Evolutionary conservation across 371 early-diverging fungal species (phyloP), one percentile per base, ranked within the genome.

Genomic region (Coemansia sp.): DNA sequence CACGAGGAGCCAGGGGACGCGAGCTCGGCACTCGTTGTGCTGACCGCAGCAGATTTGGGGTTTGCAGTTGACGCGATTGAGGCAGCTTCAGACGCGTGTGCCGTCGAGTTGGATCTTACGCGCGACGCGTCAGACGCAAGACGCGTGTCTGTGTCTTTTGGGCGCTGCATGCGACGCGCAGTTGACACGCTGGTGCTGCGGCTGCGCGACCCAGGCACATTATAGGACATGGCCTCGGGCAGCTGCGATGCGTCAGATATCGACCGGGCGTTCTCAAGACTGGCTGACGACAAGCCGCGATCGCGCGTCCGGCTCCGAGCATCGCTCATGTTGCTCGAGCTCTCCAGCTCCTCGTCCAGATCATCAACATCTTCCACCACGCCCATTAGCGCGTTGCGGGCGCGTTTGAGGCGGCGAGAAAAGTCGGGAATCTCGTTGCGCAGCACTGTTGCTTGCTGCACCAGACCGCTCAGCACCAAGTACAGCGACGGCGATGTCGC

Each of bases 311-410:
- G 11, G 16, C 59, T 39, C 21, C 62, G 42, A 48, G 58, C 54
- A 18, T 40, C 45, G 26, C 56, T 34, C 21, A 27, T 37, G 34
- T 24, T 4, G 31, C 34, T 26, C 21, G 56, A 45, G 63, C 61
- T 54, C 57, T 80, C 80, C 10, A 80, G 65, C 55, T 80, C 80
- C 34, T 65, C 68, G 26, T 69, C 72, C 53, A 80, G 67, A 18
- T 75, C 80, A 52, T 70, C 68, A 8, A 54, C 80, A 27, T 78
- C 72, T 59, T 80, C 80, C 7, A 80, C 80, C 22, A 80, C 68
- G 40, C 80, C 80, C 80, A 80, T 80, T 31, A 80, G 63, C 29
- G 80, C 80, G 39, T 80, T 80, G 42, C 80, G 58, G 0, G 80
- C 80, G 13, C 80, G 69, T 51, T 68, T 75, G 21, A 80, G 70